A percentile compares a stretch with the other conserved stretches of the same genome.
Evolutionary conservation across 2,329 filamentous ascomycete species (phyloP).

Genomic region (Xylaria sp.): DNA sequence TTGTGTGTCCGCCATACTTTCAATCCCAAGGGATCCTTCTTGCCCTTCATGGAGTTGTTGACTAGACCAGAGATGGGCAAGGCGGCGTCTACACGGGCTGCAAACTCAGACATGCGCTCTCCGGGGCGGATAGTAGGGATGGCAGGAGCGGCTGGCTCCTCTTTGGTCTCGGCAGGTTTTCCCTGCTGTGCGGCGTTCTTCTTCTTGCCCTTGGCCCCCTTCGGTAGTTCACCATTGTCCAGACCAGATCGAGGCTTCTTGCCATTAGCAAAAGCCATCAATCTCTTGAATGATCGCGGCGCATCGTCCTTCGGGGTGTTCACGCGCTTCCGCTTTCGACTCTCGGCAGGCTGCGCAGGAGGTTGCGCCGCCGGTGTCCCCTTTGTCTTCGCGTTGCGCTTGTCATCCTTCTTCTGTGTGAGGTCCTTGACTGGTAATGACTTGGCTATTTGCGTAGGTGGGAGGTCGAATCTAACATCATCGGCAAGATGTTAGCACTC

Average conservation of each 20-base stretch:
- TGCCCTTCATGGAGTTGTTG: conserved; percentile 54
- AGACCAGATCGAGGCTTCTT: conserved; percentile 59
- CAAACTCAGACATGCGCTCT: conserved; percentile 77
- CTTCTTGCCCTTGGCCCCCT: conserved; percentile 32
- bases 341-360: conserved; percentile 34
- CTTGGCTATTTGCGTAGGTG: conserved; percentile 44
- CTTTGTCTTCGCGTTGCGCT: conserved; percentile 8
- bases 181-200: conserved; percentile 21
- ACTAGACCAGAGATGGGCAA: conserved; percentile 70
- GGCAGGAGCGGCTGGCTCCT: conserved; percentile 27
- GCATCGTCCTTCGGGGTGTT: conserved; percentile 62
- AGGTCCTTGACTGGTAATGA: conserved; percentile 44
- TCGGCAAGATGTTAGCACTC: conserved; percentile 9
- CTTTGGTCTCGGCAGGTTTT: conserved; percentile 16
- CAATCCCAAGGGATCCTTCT: conserved; percentile 58
- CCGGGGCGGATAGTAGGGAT: conserved; percentile 72
- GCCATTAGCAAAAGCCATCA: conserved; percentile 70
- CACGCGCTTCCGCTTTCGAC: conserved; percentile 45
- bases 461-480: conserved; percentile 43
- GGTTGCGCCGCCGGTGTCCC: conserved; percentile 23
- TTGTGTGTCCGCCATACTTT: conserved; percentile 72
- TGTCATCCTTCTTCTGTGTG: conserved; percentile 28
- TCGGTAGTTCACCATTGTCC: conserved; percentile 59
- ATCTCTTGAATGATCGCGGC: conserved; percentile 76
- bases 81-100: conserved; percentile 75